A percentile compares a stretch with the other conserved stretches of the same genome.
These are phyloP conservation scores for Solanum pimpinellifolium DNA, from an alignment of 257 asterid genomes.

Conservation along the genomic window DNA sequence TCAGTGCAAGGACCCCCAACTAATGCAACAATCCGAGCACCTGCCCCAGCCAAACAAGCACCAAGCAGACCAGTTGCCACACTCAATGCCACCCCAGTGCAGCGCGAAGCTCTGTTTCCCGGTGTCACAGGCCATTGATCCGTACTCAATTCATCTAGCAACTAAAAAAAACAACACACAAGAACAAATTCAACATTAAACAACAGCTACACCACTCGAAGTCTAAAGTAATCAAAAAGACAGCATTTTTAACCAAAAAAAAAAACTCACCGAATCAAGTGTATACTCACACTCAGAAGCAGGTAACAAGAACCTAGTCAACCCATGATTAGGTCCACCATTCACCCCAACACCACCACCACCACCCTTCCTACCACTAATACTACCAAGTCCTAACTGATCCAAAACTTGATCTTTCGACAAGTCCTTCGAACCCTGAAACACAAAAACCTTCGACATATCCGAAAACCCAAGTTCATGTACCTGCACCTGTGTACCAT, in stretches of 20 bases:
- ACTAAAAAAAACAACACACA: constrained; percentile 21
- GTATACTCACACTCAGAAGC: constrained; percentile 90
- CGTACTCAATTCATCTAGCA: constrained; percentile 79
- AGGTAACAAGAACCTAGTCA: constrained; percentile 70
- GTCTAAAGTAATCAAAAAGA: background rate
- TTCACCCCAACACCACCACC: constrained; percentile 25
- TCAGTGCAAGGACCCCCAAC: constrained; percentile 99
- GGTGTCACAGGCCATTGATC: constrained; percentile 81
- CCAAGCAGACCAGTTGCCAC: constrained; percentile 89
- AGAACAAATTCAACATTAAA: background rate
- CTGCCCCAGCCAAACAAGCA: constrained; percentile 72
- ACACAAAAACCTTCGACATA: constrained; percentile 73
- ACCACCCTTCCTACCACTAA: constrained; percentile 29
- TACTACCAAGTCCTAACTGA: constrained; percentile 57
- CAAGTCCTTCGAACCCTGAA: constrained; percentile 76
- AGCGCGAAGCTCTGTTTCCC: constrained; percentile 77
- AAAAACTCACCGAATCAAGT: constrained; percentile 44
- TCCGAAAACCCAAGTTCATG: constrained; percentile 92
- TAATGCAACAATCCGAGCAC: constrained; percentile 74
- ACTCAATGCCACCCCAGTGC: constrained; percentile 91
- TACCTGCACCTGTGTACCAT: constrained; percentile 94
- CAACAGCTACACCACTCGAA: background rate
- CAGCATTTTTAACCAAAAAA: background rate
- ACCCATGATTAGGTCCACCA: constrained; percentile 27
- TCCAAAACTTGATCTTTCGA: constrained; percentile 86